Evolutionary conservation across 495 filamentous ascomycete species (phyloP), one percentile per base, ranked within the genome.

Genomic region (Penicillium daleae): DNA sequence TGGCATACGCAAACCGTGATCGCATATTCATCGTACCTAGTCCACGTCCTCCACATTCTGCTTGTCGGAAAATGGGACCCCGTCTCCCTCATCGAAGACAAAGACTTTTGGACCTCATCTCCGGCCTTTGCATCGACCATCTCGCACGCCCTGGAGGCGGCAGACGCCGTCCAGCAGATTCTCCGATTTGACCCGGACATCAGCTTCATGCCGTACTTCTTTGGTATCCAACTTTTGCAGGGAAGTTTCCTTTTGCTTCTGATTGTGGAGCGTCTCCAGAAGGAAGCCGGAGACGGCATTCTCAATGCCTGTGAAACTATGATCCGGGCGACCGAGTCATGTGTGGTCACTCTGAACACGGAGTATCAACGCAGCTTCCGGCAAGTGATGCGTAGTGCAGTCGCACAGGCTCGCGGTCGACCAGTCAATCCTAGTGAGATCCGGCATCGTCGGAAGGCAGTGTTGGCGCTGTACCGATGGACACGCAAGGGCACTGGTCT

Each of bases 131-230:
- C 90, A 59, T 88, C 87, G 17, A 90, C 90, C 26, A 92, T 91
- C 4, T 88, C 88, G 1, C 91, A 93, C 63, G 90, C 90, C 8
- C 85, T 95, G 17, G 86, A 89, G 15, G 91, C 90, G 0, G 90
- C 91, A 1, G 89, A 93, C 73, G 90, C 91, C 19, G 87, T 93
- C 60, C 87, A 86, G 75, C 89, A 92, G 67, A 92, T 95, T 56
- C 83, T 93, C n/a, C 89, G 92, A 60, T 90, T 87, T 68, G 91
- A 95, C 71, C 90, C 91, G 0, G 90, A 92, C 52, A 83, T 93
- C 35, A 91, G 91, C 67, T 93, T 93, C 75, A 95, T 93, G 89
- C 91, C 91, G 6, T 93, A 92, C 78, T 92, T 95, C 72, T 95
- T 92, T 69, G 91, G 91, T 53, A 93, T 95, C 65, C 92, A 93